Base-by-base conservation (phyloP, 2,329 filamentous ascomycete species). In the Neurospora sp. region DNA sequence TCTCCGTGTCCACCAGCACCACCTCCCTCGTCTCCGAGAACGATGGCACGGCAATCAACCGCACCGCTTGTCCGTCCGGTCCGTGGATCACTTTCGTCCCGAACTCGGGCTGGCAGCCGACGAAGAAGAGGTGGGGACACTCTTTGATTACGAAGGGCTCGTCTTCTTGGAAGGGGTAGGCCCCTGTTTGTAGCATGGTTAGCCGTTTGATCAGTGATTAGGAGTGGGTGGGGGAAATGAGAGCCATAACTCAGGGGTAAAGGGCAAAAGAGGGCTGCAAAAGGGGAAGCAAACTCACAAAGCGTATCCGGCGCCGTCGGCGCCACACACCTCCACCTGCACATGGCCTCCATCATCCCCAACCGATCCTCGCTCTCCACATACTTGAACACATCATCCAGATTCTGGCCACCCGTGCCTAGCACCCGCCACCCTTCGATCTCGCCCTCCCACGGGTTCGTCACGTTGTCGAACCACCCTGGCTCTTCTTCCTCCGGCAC, bases 221-320 rank as follows among this genome's bases (percentile, higher is more conserved):
- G 38, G 17, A 17, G 17, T 23, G 28, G 2, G 28, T 33, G 28
- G 28, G 28, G 28, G 3, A 28, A 28, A 28, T 28, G 28, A 28
- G 28, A 28, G 28, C 28, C 28, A 28, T 28, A 28, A 28, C 28
- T 28, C 28, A 28, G 28, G 3, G 28, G 28, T 33, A 33, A 33
- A 37, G n/a, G 37, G 28, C 28, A 39, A 15, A 8, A n/a, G 8
- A n/a, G 5, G 43, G 10, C 37, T 11, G 8, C 37, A 39, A 39
- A 39, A 36, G 6, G n/a, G 12, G 57, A 15, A 57, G 28, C 12
- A 36, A 15, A 66, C 91, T 84, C 84, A 95, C 93, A 97, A 62
- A 99, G 79, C 0, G 96, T 99, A 80, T 99, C 96, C 0, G 96
- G 96, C 1, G 96, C 96, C 0, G 96, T 99, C 1, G 96, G 96